Base-by-base conservation (phyloP, 208 protist species). In the Angomonas ambiguus region DNA sequence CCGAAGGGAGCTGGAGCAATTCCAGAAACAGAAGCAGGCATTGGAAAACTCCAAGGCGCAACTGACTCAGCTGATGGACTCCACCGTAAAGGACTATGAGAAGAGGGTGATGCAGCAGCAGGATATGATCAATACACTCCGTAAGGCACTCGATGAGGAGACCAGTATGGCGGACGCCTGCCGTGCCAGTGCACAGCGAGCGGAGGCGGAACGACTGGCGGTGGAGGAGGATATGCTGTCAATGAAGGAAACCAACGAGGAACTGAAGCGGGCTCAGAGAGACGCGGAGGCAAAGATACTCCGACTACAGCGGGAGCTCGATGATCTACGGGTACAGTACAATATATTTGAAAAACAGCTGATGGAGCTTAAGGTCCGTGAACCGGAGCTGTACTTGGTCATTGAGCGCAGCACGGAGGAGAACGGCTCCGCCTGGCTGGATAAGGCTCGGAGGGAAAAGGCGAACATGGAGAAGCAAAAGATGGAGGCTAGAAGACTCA, bases 101-200 rank as follows among this genome's bases (percentile, higher is more conserved):
- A 64, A 57, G 2, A 82, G 81, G 16, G 59, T 92, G 13, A 71
- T 62, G 35, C 82, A 92, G 63, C 80, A 86, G 74, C 77, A 92
- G 58, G 67, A 74, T 0, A 76, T 84, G 53, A 73, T 89, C 42
- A 62, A 62, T 6, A 86, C 83, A 27, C 72, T 93, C 22, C 82
- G 81, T 18, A 38, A 65, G 30, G 75, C 83, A 0, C 62, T 89
- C 10, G 79, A 81, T 27, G 86, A 92, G 65, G 86, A 89, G 55
- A 77, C 72, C 24, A 53, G 58, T 22, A 82, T 67, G 68, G 72
- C 83, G 5, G 86, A 89, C 57, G 13, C 55, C 20, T 82, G 79
- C 57, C 75, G 76, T 4, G 61, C 76, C 24, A 71, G 65, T 20
- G 74, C 75, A 30, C 73, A 80, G 51, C 60, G 70, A 0, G 70